Conservation (phyloP, 495 filamentous ascomycete genomes). For the Usnea hakonensis region DNA sequence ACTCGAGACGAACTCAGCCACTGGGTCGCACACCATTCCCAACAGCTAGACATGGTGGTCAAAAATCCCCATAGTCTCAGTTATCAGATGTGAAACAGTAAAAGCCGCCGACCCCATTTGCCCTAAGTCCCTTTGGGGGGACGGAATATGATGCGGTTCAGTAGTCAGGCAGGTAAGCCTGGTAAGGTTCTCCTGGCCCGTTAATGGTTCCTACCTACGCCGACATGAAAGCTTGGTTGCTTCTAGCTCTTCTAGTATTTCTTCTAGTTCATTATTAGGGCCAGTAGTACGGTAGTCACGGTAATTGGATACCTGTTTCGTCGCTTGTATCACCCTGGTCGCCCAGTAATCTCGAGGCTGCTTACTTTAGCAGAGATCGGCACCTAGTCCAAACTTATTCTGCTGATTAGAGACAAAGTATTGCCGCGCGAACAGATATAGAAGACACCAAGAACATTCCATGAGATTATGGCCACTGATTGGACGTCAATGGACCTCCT, state of each 20-base stretch:
- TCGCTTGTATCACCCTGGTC: slow-evolving; percentile 17
- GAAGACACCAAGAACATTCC: slow-evolving; percentile 22
- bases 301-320: slow-evolving; percentile 16
- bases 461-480: background rate
- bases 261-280: background rate
- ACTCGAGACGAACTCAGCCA: background rate
- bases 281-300: background rate
- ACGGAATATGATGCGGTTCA: background rate
- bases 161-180: no score
- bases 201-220: background rate
- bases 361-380: background rate
- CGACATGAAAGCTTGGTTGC: slow-evolving; percentile 20
- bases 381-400: slow-evolving; percentile 4
- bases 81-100: background rate
- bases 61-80: background rate
- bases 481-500: background rate
- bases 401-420: slow-evolving; percentile 7
- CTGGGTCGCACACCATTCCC: background rate
- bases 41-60: no score
- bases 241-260: slow-evolving; percentile 19
- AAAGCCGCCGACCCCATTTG: slow-evolving; percentile 21
- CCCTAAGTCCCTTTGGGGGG: background rate
- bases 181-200: background rate
- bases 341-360: background rate
- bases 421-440: slow-evolving; percentile 23